Evolutionary conservation across 2,329 filamentous ascomycete genomes (phyloP).

Genomic region (Paecilomyces sp.): DNA sequence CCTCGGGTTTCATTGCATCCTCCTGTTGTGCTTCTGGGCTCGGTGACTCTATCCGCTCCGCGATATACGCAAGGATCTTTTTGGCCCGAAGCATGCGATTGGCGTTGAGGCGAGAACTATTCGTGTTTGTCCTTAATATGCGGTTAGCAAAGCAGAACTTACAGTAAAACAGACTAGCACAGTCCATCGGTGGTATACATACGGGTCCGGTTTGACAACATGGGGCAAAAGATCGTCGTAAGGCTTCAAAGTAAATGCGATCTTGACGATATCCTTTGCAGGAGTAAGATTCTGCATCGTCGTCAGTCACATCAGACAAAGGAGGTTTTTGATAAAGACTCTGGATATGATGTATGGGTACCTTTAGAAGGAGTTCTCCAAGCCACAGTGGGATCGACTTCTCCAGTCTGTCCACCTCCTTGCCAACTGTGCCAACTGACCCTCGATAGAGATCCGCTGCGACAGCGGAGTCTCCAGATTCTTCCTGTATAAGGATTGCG

Average conservation of each 20-base stretch:
- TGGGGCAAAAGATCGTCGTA: constrained; percentile 67
- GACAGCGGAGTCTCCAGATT: constrained; percentile 55
- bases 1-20: constrained; percentile 66
- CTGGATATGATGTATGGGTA: constrained; percentile 20
- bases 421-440: constrained; percentile 69
- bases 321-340: neutral
- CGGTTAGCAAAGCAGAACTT: constrained; percentile 1
- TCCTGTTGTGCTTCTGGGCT: constrained; percentile 53
- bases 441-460: constrained; percentile 85
- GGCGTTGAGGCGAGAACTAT: constrained; percentile 86
- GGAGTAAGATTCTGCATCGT: constrained; percentile 63
- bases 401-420: constrained; percentile 76
- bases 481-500: constrained; percentile 59
- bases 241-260: constrained; percentile 87
- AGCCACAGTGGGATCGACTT: constrained; percentile 86
- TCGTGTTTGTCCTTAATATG: constrained; percentile 20
- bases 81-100: constrained; percentile 94
- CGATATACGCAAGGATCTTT: constrained; percentile 88
- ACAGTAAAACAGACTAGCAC: neutral
- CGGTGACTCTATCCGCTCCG: constrained; percentile 76
- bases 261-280: constrained; percentile 85
- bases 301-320: constrained; percentile 4
- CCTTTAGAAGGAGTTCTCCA: constrained; percentile 72
- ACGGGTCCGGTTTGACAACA: constrained; percentile 66
- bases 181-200: constrained; percentile 17